These are phyloP conservation scores for Rubia yunnanensis DNA, from an alignment of 257 asterid species.

Conservation along the genomic window DNA sequence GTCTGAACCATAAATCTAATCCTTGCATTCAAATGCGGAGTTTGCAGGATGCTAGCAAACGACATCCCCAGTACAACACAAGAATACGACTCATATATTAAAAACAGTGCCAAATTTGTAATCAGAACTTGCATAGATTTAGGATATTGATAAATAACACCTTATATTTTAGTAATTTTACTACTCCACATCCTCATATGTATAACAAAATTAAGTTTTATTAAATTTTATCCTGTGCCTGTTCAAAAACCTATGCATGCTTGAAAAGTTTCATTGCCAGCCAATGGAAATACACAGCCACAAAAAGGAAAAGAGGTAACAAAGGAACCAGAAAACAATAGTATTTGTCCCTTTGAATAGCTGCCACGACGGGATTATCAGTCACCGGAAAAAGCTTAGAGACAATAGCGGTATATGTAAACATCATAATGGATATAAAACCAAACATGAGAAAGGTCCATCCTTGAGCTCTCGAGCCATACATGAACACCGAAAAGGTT, in stretches of 20 bases:
- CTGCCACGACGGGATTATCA: slow-evolving; percentile 12
- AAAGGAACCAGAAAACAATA: slow-evolving; percentile 62
- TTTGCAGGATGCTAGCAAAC: too few relatives aligned
- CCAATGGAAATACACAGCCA: slow-evolving; percentile 64
- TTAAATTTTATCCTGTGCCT: too few relatives aligned
- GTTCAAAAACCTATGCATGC: slow-evolving; percentile 52
- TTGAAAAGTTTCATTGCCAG: slow-evolving; percentile 67
- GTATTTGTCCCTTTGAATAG: slow-evolving; percentile 9
- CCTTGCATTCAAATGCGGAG: too few relatives aligned
- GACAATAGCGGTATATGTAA: slow-evolving; percentile 10
- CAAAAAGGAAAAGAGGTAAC: slow-evolving; percentile 48
- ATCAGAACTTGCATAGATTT: too few relatives aligned
- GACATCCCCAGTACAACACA: background rate
- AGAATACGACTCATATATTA: too few relatives aligned
- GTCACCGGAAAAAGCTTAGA: slow-evolving; percentile 17
- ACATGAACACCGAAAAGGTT: slow-evolving; percentile 1
- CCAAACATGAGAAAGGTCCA: slow-evolving; percentile 17
- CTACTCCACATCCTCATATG: too few relatives aligned
- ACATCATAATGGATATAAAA: slow-evolving; percentile 9
- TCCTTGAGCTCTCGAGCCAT: slow-evolving; percentile 13
- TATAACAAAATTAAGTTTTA: too few relatives aligned
- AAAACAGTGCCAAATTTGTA: too few relatives aligned
- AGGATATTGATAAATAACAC: too few relatives aligned
- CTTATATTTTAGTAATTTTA: too few relatives aligned
- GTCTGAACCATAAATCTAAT: background rate